These are phyloP conservation scores for Metschnikowia arizonensis DNA, from an alignment of 805 yeast species.

Conservation along the genomic window DNA sequence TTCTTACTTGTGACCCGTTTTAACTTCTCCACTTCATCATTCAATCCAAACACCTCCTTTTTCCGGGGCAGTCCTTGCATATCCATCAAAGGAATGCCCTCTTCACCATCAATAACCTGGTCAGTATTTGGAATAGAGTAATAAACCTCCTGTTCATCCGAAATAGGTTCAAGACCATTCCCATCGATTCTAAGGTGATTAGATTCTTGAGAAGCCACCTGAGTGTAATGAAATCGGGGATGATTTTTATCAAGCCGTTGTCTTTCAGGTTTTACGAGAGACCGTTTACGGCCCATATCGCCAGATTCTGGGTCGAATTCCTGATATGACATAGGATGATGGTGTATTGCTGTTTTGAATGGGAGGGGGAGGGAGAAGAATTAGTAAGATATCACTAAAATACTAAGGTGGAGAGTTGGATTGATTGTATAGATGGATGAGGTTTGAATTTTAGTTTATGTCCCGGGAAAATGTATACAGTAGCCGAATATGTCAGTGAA, in stretches of 20 bases:
- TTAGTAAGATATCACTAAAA: too few relatives aligned
- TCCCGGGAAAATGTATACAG: too few relatives aligned
- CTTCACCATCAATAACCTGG: conserved; percentile 24
- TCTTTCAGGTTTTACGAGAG: conserved; percentile 84
- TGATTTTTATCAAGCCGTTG: conserved; percentile 60
- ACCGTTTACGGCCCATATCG: conserved; percentile 50
- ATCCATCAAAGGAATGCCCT: conserved; percentile 44
- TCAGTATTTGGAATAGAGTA: too few relatives aligned
- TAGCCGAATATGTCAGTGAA: background rate
- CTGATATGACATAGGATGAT: conserved; percentile 24
- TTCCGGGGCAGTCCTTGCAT: conserved; percentile 23
- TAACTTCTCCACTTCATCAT: conserved; percentile 48
- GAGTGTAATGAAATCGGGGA: conserved; percentile 75
- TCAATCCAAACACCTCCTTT: conserved; percentile 53
- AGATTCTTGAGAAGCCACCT: conserved; percentile 63
- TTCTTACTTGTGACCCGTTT: conserved; percentile 25
- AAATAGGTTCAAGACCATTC: conserved; percentile 63
- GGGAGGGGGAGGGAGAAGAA: too few relatives aligned
- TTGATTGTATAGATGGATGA: too few relatives aligned
- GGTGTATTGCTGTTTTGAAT: too few relatives aligned
- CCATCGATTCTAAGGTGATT: conserved; percentile 58
- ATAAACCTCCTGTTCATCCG: conserved; percentile 22
- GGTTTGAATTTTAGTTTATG: too few relatives aligned
- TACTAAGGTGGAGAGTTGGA: too few relatives aligned
- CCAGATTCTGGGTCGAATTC: conserved; percentile 43